These are phyloP conservation scores for Papiliotrema laurentii DNA, from an alignment of 1,284 basidiomycete genomes.

Conservation along the genomic window DNA sequence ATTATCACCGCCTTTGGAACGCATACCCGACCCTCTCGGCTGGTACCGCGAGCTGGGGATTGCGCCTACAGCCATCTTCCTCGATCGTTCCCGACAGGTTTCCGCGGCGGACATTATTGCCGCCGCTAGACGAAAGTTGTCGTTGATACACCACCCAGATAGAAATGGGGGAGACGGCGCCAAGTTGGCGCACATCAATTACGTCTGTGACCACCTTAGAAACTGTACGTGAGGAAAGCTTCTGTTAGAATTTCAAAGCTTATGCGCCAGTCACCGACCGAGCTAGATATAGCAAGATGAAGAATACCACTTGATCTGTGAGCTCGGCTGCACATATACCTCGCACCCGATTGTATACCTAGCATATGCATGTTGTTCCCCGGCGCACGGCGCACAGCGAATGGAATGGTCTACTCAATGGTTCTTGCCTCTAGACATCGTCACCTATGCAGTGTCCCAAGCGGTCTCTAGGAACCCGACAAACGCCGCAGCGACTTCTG, in stretches of 20 bases:
- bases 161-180: background rate
- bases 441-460: conserved; percentile 40
- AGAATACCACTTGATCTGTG: too few species aligned
- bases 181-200: background rate
- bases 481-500: conserved; percentile 69
- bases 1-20: background rate
- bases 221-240: background rate
- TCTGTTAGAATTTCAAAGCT: too few species aligned
- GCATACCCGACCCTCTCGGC: background rate
- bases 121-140: too few species aligned
- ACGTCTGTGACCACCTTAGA: background rate
- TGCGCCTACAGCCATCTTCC: background rate
- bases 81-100: background rate
- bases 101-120: background rate
- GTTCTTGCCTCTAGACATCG: background rate
- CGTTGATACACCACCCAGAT: background rate
- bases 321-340: too few species aligned
- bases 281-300: too few species aligned
- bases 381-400: too few species aligned
- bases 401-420: background rate
- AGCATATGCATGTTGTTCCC: too few species aligned
- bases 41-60: background rate
- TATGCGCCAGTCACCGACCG: too few species aligned
- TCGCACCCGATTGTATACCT: too few species aligned
- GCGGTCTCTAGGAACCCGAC: conserved; percentile 68